These are phyloP conservation scores for Coniochaeta sp. DNA, from an alignment of 2,329 filamentous ascomycete species.

Conservation along the genomic window DNA sequence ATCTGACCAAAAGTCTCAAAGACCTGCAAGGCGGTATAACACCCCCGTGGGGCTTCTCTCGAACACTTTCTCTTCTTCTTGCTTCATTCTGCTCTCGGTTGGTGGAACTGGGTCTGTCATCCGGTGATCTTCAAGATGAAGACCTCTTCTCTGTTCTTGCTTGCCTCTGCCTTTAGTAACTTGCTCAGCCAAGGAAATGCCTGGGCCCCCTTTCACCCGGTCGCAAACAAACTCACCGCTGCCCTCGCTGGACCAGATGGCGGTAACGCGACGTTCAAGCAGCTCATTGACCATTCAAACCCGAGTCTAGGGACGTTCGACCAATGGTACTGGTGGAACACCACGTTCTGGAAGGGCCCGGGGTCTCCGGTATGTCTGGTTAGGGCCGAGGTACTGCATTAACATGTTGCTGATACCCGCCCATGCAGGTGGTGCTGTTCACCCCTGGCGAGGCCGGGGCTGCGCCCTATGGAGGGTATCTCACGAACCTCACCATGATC, in stretches of 20 bases:
- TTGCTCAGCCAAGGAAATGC: neutral
- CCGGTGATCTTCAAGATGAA: neutral
- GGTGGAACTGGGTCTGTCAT: neutral
- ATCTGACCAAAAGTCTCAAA: neutral
- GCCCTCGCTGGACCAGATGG: neutral
- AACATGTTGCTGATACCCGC: constrained; percentile 1
- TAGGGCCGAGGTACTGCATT: neutral
- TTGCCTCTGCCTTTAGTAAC: neutral
- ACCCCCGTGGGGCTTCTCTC: neutral
- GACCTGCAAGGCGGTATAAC: too few species aligned
- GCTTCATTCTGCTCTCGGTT: neutral
- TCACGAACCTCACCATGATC: constrained; percentile 41
- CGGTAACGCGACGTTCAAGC: constrained; percentile 22
- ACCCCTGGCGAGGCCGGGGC: constrained; percentile 46
- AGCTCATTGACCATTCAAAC: constrained; percentile 52
- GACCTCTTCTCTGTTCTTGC: neutral
- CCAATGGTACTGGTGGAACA: constrained; percentile 46
- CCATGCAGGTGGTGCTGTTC: constrained; percentile 35
- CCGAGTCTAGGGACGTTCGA: constrained; percentile 47
- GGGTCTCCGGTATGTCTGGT: constrained; percentile 39
- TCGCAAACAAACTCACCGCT: neutral
- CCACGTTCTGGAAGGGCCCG: constrained; percentile 43
- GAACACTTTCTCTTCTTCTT: neutral
- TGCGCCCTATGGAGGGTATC: constrained; percentile 37
- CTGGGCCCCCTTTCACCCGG: neutral